Conservation (phyloP, 2,329 filamentous ascomycete species). For the Aspergillus caelatus region DNA sequence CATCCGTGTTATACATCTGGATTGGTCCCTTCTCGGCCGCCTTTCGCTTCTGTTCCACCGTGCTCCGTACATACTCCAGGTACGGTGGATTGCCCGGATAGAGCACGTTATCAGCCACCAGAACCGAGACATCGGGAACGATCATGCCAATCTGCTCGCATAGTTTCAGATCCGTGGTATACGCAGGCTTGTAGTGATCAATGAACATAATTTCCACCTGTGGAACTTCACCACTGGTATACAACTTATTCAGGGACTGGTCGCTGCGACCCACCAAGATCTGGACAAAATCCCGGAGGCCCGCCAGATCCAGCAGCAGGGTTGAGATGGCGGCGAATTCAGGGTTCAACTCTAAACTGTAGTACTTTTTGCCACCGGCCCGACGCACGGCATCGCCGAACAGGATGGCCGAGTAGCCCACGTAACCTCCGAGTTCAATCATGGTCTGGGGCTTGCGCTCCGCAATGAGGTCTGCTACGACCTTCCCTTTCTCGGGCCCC, state of each 20-base stretch:
- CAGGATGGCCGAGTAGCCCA: slow-evolving; percentile 78
- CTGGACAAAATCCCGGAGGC: slow-evolving; percentile 69
- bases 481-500: slow-evolving; percentile 71
- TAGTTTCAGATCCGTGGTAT: slow-evolving; percentile 73
- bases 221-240: slow-evolving; percentile 55
- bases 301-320: slow-evolving; percentile 72
- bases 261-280: slow-evolving; percentile 72
- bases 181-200: slow-evolving; percentile 79
- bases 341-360: slow-evolving; percentile 72
- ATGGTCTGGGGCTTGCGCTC: slow-evolving; percentile 68
- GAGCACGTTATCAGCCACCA: slow-evolving; percentile 50
- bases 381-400: slow-evolving; percentile 69
- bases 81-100: slow-evolving; percentile 50
- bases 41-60: slow-evolving; percentile 63
- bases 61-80: slow-evolving; percentile 67
- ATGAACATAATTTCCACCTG: slow-evolving; percentile 75
- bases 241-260: slow-evolving; percentile 64
- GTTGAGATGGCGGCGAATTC: slow-evolving; percentile 72
- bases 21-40: slow-evolving; percentile 33
- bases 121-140: slow-evolving; percentile 52
- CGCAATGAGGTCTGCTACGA: slow-evolving; percentile 69
- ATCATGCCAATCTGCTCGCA: slow-evolving; percentile 72
- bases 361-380: slow-evolving; percentile 67
- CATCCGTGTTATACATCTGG: slow-evolving; percentile 21
- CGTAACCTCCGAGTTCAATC: slow-evolving; percentile 79